phyloP scores from a whole-genome alignment of 2,329 filamentous ascomycete genomes.

The Corynespora cassiicola region DNA sequence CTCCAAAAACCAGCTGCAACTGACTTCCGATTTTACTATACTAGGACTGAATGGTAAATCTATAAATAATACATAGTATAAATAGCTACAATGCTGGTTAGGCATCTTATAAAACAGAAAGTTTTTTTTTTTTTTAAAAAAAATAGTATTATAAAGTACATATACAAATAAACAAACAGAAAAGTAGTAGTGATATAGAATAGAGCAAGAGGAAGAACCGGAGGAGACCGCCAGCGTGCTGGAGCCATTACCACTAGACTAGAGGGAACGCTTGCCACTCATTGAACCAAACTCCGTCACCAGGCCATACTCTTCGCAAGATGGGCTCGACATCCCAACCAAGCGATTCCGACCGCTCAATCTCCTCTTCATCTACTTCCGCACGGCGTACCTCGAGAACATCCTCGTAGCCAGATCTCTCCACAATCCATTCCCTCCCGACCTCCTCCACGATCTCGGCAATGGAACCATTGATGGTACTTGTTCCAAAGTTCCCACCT shows the following conservation, averaged over 20 bases:
- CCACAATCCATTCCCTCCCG: constrained; percentile 3
- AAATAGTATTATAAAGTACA: not conserved
- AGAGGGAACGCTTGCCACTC: constrained; percentile 6
- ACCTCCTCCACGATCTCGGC: constrained; percentile 4
- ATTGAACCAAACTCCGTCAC: constrained; percentile 3
- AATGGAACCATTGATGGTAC: not conserved
- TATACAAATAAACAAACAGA: not conserved
- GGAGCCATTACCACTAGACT: constrained; percentile 1
- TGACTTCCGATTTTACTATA: no score
- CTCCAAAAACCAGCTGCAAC: no score
- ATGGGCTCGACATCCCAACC: constrained; percentile 6
- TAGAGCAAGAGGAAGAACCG: constrained; percentile 5
- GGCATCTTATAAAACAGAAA: not conserved
- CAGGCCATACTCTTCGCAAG: constrained; percentile 7
- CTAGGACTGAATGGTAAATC: no score
- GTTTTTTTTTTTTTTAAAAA: not conserved
- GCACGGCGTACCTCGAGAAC: constrained; percentile 1
- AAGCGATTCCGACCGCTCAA: constrained; percentile 1
- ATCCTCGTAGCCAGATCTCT: not conserved
- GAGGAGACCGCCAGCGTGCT: constrained; percentile 7
- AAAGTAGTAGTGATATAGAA: not conserved
- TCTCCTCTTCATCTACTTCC: not conserved
- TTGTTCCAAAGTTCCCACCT: constrained; percentile 2
- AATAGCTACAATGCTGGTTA: constrained; percentile 43
- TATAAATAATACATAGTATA: constrained; percentile 38